Base-by-base conservation (phyloP, 495 filamentous ascomycete genomes). In the Penicillium pulvis region DNA sequence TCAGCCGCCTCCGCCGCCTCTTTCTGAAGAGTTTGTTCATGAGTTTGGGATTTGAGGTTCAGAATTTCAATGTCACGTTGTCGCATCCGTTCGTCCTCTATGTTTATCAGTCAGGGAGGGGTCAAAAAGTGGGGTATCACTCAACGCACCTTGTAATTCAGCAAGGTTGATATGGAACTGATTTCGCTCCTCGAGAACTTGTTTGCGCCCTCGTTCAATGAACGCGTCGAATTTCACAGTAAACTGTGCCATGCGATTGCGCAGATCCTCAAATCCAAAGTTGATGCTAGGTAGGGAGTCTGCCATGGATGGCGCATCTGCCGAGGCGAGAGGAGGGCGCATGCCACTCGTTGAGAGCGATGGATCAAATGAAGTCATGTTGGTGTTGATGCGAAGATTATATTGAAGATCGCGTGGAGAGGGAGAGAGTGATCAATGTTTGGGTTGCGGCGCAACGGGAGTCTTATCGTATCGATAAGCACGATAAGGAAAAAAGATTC, bases 181-280 rank as follows among this genome's bases (percentile, higher is more conserved):
- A 71, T 97, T 98, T 62, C 91, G 83, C 71, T 98, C 93, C 57
- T 96, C 92, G 14, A 97, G 74, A 7, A 98, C 90, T 49, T 88
- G 86, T 74, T 92, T 94, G 17, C 92, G 84, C 4, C 92, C 91
- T 55, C 88, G 85, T 60, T 96, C 92, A 63, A 98, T 97, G 67
- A 97, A 97, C 7, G 87, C 87, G 67, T 98, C 94, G 63, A 98
- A 98, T 56, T 84, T 89, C 10, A 85, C 84, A 0, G 91, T 98
- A 72, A 98, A 98, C 51, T 89, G 88, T 28, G 89, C 85, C 93
- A 98, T 98, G 74, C 91, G 87, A 61, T 91, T 91, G 73, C 93
- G 93, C 58, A 98, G 79, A 59, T 97, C 92, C 57, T 98, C 93
- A 74, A 98, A 98, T 56, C 91, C 92, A 72, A 98, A 97, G 75